Evolutionary conservation across 163 green algal genomes (phyloP), one percentile per base, ranked within the genome.

Genomic region (Smithsoniella earleae): DNA sequence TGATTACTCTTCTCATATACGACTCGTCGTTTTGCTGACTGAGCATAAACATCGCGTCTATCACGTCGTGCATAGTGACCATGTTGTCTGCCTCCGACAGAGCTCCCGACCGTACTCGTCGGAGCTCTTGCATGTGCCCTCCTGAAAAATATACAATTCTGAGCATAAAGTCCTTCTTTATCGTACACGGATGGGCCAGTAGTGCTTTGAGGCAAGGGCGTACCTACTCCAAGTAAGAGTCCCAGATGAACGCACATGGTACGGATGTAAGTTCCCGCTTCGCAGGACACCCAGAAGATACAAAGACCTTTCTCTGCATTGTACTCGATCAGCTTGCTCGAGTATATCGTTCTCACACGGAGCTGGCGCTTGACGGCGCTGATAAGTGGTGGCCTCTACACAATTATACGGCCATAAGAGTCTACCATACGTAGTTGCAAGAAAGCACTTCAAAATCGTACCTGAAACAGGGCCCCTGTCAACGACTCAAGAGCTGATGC

Each of bases 11-110:
- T 2, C 91, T 82, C 73, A 97, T 79, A 82, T 95, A 95, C 2
- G 54, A 66, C 74, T 92, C 86, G 52, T 90, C 78, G 2, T 93
- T 93, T 77, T 88, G 86, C 77, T 95, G 97, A 85, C 97, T 93
- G 73, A 89, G 89, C 45, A 86, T 36, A 86, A 87, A 97, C 82
- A 90, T 88, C 20, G 94, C 94, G 76, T 99, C 94, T 40, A 99
- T 83, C 38, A 99, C 75, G 83, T 99, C 94, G 75, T 99, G 94
- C 93, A 98, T 97, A n/a, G 92, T 98, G 16, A 95, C 87, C 89
- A 99, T 93, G 84, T 97, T 97, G 77, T 97, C 86, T n/a, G n/a
- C 13, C 83, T 99, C 94, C 22, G 88, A 90, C 82, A 98, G 84
- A 75, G 96, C 96, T 62, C 93, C 93, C 0, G 84, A 93, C 2